phyloP scores from a whole-genome alignment of 2,329 filamentous ascomycete genomes.

The Trichoderma guizhouense region DNA sequence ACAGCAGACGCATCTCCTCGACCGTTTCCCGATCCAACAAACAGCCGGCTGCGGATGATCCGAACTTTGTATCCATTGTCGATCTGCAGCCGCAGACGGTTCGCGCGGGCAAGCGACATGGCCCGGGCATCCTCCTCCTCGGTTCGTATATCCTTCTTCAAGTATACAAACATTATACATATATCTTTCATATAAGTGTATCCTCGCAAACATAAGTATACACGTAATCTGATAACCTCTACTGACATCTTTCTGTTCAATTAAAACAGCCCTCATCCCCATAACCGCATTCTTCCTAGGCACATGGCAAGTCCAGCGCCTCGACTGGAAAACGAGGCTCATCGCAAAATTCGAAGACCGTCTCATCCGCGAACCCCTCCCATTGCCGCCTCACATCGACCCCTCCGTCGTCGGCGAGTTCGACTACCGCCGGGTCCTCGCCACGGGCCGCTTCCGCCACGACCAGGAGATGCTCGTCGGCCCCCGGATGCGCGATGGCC shows the following conservation, averaged over 20 bases:
- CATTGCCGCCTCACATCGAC: constrained; percentile 79
- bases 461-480: constrained; percentile 96
- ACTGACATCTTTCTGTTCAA: background rate
- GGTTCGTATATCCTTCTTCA: constrained; percentile 41
- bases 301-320: constrained; percentile 90
- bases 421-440: constrained; percentile 81
- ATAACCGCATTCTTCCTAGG: constrained; percentile 86
- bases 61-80: constrained; percentile 78
- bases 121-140: constrained; percentile 75
- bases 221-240: background rate
- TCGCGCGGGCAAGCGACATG: constrained; percentile 68
- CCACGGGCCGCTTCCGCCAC: constrained; percentile 72
- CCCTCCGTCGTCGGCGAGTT: constrained; percentile 80
- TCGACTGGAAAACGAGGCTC: constrained; percentile 90
- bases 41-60: constrained; percentile 64
- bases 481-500: constrained; percentile 81
- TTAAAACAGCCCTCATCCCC: constrained; percentile 68
- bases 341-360: constrained; percentile 91
- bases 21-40: constrained; percentile 23
- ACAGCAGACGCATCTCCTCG: constrained; percentile 20
- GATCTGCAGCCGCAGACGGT: constrained; percentile 82
- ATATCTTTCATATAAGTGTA: background rate
- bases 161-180: background rate
- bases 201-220: background rate
- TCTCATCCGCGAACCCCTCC: constrained; percentile 78